phyloP scores from a whole-genome alignment of 192 early-diverging fungal species.

The Coemansia sp. region DNA sequence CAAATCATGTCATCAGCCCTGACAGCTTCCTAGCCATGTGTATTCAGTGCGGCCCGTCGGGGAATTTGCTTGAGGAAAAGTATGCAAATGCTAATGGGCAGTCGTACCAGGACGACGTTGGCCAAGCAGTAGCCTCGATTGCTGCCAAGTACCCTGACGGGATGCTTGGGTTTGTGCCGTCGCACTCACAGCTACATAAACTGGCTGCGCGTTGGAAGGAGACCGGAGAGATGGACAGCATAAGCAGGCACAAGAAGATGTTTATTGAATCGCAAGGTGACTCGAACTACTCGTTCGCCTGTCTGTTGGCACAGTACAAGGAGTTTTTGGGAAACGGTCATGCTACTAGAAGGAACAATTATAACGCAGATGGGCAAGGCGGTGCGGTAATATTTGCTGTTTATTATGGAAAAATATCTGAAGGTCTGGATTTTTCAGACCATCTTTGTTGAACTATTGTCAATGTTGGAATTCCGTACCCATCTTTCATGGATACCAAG shows the following conservation, averaged over 20 bases:
- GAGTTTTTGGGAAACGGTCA: neutral
- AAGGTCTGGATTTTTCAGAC: slow-evolving; percentile 55
- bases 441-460: slow-evolving; percentile 54
- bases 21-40: slow-evolving; percentile 62
- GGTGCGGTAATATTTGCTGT: slow-evolving; percentile 54
- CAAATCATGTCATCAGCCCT: slow-evolving; percentile 67
- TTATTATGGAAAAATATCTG: slow-evolving; percentile 54
- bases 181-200: slow-evolving; percentile 50
- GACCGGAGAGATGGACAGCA: slow-evolving; percentile 24
- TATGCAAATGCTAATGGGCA: slow-evolving; percentile 40
- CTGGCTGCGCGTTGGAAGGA: slow-evolving; percentile 46
- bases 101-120: slow-evolving; percentile 59
- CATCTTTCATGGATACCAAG: slow-evolving; percentile 49
- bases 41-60: slow-evolving; percentile 55
- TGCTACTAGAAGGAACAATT: neutral
- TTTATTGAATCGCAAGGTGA: slow-evolving; percentile 47
- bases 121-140: slow-evolving; percentile 45
- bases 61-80: slow-evolving; percentile 39
- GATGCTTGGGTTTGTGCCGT: slow-evolving; percentile 54
- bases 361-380: neutral
- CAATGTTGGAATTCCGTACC: slow-evolving; percentile 62
- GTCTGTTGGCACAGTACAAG: slow-evolving; percentile 16
- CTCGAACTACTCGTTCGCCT: slow-evolving; percentile 36
- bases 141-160: slow-evolving; percentile 35
- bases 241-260: slow-evolving; percentile 28